Percentiles rank a stretch among this genome's conserved stretches.
These are phyloP conservation scores for Penicillium sp. DNA, from an alignment of 2,329 filamentous ascomycete species.

Conservation along the genomic window DNA sequence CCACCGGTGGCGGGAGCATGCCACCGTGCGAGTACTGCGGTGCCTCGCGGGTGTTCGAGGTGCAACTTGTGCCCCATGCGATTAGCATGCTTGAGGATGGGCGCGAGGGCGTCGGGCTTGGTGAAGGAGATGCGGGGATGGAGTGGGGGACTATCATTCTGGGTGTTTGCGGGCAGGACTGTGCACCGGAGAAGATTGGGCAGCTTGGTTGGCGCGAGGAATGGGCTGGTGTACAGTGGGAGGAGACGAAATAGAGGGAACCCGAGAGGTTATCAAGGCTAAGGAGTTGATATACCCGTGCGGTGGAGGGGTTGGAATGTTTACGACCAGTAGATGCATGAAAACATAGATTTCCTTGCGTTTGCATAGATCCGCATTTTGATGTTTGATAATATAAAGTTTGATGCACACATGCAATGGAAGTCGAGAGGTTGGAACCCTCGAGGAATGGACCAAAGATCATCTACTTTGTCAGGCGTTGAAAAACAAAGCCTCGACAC, in stretches of 20 bases:
- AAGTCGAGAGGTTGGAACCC: no score
- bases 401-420: neutral
- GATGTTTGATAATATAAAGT: neutral
- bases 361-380: neutral
- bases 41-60: conserved; percentile 76
- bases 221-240: conserved; percentile 98
- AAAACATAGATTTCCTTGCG: conserved; percentile 12
- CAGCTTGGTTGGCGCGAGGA: conserved; percentile 83
- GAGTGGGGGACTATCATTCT: conserved; percentile 95
- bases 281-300: conserved; percentile 13
- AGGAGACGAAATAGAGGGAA: conserved; percentile 58
- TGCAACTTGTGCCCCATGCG: conserved; percentile 87
- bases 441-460: no score
- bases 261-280: neutral
- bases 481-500: no score
- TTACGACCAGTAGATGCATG: neutral
- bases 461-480: no score
- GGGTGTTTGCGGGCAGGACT: conserved; percentile 80
- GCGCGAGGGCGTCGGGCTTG: conserved; percentile 62
- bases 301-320: neutral
- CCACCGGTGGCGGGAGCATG: conserved; percentile 50
- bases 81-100: conserved; percentile 83
- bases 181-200: conserved; percentile 63
- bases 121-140: conserved; percentile 73
- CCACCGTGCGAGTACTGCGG: conserved; percentile 79